Conservation (phyloP, 2,329 filamentous ascomycete genomes). For the Cladosporium austrohemisphaericum region DNA sequence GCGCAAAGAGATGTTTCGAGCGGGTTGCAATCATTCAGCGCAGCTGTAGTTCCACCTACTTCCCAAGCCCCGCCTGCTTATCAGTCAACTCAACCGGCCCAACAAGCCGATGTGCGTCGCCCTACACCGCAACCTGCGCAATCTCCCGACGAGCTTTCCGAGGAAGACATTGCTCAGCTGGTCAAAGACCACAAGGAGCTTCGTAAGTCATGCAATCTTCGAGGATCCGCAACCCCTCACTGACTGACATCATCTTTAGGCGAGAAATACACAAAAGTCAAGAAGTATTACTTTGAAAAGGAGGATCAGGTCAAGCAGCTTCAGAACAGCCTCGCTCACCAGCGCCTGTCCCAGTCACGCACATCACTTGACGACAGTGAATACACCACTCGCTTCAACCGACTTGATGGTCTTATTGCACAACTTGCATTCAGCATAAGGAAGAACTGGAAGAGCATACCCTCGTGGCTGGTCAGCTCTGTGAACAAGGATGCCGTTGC, state of each 20-base stretch:
- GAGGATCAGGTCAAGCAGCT: conserved; percentile 85
- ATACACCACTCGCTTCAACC: conserved; percentile 82
- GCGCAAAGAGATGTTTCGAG: conserved; percentile 26
- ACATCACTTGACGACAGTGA: conserved; percentile 94
- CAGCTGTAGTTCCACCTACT: conserved; percentile 43
- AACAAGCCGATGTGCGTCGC: conserved; percentile 26
- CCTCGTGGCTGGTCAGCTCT: conserved; percentile 71
- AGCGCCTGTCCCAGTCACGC: conserved; percentile 88
- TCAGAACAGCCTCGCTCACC: conserved; percentile 95
- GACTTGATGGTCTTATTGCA: conserved; percentile 88
- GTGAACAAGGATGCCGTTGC: conserved; percentile 82
- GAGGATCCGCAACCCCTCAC: background rate
- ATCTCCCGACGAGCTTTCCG: conserved; percentile 41
- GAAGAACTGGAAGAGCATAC: conserved; percentile 84
- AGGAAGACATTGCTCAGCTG: conserved; percentile 46
- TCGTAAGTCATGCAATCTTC: conserved; percentile 36
- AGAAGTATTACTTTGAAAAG: conserved; percentile 94
- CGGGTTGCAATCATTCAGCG: conserved; percentile 39
- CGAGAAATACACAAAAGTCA: conserved; percentile 96
- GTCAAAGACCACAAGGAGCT: conserved; percentile 50
- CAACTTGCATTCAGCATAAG: conserved; percentile 94
- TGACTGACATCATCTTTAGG: conserved; percentile 51
- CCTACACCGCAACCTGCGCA: conserved; percentile 44
- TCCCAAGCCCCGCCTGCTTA: conserved; percentile 44
- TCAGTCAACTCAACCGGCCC: conserved; percentile 28